phyloP scores from a whole-genome alignment of 176 grass and related monocot species.

The Chloris gayana region DNA sequence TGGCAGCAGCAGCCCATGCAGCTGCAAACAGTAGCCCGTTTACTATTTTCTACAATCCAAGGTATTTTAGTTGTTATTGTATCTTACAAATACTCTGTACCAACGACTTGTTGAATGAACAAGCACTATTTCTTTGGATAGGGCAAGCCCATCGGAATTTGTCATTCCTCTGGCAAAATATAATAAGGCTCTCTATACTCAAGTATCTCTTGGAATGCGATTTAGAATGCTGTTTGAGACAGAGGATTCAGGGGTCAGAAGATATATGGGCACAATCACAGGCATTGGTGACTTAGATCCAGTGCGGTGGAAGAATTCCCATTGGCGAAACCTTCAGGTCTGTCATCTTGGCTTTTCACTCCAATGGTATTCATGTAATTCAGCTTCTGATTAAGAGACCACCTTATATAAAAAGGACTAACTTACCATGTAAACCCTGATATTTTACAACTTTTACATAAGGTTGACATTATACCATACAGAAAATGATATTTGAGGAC shows the following conservation, averaged over 20 bases:
- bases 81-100: not conserved
- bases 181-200: constrained; percentile 94
- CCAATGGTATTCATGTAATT: constrained; percentile 13
- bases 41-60: constrained; percentile 98
- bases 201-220: constrained; percentile 96
- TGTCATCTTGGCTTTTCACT: not conserved
- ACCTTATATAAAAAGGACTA: constrained; percentile 12
- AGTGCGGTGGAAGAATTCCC: constrained; percentile 90
- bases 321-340: constrained; percentile 99
- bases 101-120: constrained; percentile 5
- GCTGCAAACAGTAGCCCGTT: constrained; percentile 90
- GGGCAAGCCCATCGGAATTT: constrained; percentile 95
- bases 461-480: not conserved
- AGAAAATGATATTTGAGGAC: constrained; percentile 28
- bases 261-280: constrained; percentile 97
- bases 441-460: constrained; percentile 15
- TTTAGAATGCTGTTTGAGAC: constrained; percentile 99
- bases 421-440: not conserved
- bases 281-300: constrained; percentile 93
- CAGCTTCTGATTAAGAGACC: constrained; percentile 1
- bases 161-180: constrained; percentile 96
- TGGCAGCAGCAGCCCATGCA: constrained; percentile 96
- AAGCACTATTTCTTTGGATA: constrained; percentile 40
- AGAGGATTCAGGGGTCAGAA: constrained; percentile 93
- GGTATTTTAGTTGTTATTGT: constrained; percentile 57